Evolutionary conservation across 2,329 filamentous ascomycete genomes (phyloP).

Genomic region (Tolypocladium paradoxum): DNA sequence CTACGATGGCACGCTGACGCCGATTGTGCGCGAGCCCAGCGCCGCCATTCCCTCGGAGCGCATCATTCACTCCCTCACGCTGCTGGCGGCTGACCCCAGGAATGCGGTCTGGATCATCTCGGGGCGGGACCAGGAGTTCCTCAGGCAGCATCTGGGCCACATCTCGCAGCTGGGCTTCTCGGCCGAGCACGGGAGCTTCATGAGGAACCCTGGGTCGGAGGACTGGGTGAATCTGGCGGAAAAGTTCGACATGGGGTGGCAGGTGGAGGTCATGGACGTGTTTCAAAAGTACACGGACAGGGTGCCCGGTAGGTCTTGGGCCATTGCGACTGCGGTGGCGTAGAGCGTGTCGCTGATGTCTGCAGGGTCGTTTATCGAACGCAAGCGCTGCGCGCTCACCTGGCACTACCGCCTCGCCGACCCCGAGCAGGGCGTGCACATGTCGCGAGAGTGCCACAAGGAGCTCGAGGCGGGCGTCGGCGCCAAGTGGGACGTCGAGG

Average conservation of each 20-base stretch:
- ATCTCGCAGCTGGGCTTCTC: slow-evolving; percentile 84
- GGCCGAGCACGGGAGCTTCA: slow-evolving; percentile 94
- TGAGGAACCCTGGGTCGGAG: slow-evolving; percentile 64
- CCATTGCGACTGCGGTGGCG: neutral
- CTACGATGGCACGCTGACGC: slow-evolving; percentile 93
- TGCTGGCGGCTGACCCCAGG: slow-evolving; percentile 64
- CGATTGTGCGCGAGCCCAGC: slow-evolving; percentile 85
- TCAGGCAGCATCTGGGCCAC: slow-evolving; percentile 86
- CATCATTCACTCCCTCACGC: slow-evolving; percentile 68
- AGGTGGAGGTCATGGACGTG: slow-evolving; percentile 68
- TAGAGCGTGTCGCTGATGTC: neutral
- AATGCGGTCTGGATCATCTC: slow-evolving; percentile 99
- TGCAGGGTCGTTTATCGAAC: slow-evolving; percentile 78
- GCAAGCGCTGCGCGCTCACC: slow-evolving; percentile 86
- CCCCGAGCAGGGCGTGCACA: slow-evolving; percentile 70
- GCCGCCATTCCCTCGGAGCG: slow-evolving; percentile 80
- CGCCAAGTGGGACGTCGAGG: slow-evolving; percentile 80
- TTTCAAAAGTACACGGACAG: slow-evolving; percentile 85
- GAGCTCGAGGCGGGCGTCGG: slow-evolving; percentile 68
- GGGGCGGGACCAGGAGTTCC: slow-evolving; percentile 83
- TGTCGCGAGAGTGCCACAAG: slow-evolving; percentile 71
- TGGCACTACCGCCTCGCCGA: slow-evolving; percentile 96
- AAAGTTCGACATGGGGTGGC: slow-evolving; percentile 84
- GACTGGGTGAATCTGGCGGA: slow-evolving; percentile 87
- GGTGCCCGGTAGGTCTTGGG: slow-evolving; percentile 55